A percentile compares a stretch with the other conserved stretches of the same genome.
Evolutionary conservation across 2,329 filamentous ascomycete genomes (phyloP).

Genomic region (Hirsutella minnesotensis): DNA sequence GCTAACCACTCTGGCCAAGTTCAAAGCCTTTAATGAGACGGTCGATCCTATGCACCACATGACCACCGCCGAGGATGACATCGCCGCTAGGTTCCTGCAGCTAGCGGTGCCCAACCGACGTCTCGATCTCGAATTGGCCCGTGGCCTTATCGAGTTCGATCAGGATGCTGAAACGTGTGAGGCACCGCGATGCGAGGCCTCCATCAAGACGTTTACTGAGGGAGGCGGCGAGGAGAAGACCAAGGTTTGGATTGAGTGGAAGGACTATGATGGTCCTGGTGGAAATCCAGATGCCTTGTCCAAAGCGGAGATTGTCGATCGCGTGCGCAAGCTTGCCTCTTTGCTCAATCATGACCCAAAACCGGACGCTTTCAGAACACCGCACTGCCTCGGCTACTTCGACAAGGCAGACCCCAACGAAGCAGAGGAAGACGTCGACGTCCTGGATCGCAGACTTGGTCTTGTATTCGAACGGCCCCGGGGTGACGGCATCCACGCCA

Average conservation of each 20-base stretch:
- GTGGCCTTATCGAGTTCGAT: constrained; percentile 21
- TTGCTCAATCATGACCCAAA: constrained; percentile 35
- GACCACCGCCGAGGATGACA: constrained; percentile 20
- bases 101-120: constrained; percentile 21
- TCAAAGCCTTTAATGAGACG: constrained; percentile 38
- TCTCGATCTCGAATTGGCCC: constrained; percentile 21
- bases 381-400: constrained; percentile 39
- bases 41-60: constrained; percentile 24
- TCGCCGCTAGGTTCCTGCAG: constrained; percentile 24
- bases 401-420: constrained; percentile 26
- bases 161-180: constrained; percentile 19
- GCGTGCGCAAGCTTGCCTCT: constrained; percentile 34
- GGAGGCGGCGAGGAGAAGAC: constrained; percentile 16
- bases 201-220: constrained; percentile 17
- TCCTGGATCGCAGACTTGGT: constrained; percentile 33
- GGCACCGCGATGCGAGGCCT: constrained; percentile 26
- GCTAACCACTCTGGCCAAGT: constrained; percentile 32
- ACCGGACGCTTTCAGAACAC: constrained; percentile 35
- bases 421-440: constrained; percentile 25
- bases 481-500: constrained; percentile 20
- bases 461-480: constrained; percentile 40
- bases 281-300: constrained; percentile 23
- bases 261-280: constrained; percentile 30
- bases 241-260: constrained; percentile 39
- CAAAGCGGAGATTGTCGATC: constrained; percentile 28